Conservation (phyloP, 495 filamentous ascomycete genomes). For the Daldinia grandis region DNA sequence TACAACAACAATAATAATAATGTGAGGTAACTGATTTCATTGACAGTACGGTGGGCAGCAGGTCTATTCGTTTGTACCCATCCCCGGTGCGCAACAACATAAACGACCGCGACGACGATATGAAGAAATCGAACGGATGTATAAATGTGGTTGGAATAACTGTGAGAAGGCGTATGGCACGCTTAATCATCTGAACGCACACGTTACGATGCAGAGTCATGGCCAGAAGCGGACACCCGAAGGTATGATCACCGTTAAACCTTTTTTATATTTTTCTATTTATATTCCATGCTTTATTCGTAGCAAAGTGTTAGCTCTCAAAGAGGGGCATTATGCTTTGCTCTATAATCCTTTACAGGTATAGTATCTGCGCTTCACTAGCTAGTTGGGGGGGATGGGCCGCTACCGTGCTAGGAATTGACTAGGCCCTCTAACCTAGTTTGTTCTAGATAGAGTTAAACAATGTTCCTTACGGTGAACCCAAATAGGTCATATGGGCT, state of each 20-base stretch:
- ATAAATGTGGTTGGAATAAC: slow-evolving; percentile 98
- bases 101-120: slow-evolving; percentile 94
- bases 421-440: slow-evolving; percentile 21
- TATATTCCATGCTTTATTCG: not conserved
- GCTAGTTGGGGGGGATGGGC: slow-evolving; percentile 3
- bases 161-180: slow-evolving; percentile 99
- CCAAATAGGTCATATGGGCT: slow-evolving; percentile 14
- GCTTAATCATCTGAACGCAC: slow-evolving; percentile 94
- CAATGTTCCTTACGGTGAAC: slow-evolving; percentile 1
- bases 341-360: not conserved
- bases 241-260: slow-evolving; percentile 68
- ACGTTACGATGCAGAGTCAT: slow-evolving; percentile 98
- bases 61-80: slow-evolving; percentile 98
- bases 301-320: no score
- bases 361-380: slow-evolving; percentile 5
- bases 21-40: slow-evolving; percentile 47
- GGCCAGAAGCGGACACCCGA: slow-evolving; percentile 92
- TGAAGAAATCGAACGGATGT: slow-evolving; percentile 99
- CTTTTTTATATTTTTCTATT: not conserved
- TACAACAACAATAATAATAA: no score
- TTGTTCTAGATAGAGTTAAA: slow-evolving; percentile 20
- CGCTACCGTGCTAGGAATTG: slow-evolving; percentile 12
- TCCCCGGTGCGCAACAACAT: slow-evolving; percentile 96
- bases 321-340: not conserved
- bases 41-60: slow-evolving; percentile 57